Evolutionary conservation across 177 flowering plant species (phyloP).

Genomic region (Vitis hybrid): DNA sequence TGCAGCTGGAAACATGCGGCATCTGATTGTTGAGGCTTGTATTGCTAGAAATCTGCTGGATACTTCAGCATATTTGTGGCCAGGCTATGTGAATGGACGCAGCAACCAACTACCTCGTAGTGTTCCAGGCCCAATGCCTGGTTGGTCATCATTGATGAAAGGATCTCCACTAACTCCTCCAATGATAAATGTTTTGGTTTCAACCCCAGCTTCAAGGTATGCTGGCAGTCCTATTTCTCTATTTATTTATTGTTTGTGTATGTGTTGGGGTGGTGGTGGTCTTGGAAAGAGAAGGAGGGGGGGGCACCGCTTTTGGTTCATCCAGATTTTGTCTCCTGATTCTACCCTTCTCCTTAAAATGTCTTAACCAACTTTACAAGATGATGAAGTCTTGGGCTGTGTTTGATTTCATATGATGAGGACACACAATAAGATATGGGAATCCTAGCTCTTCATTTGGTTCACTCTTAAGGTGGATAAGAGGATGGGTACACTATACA

Average conservation of each 20-base stretch:
- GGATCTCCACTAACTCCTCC: slow-evolving; percentile 63
- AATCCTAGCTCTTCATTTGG: no score
- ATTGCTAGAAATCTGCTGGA: slow-evolving; percentile 63
- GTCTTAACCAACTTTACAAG: no score
- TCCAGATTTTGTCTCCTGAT: no score
- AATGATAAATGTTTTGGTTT: slow-evolving; percentile 42
- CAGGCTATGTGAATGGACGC: slow-evolving; percentile 57
- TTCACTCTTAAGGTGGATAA: no score
- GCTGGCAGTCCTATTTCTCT: slow-evolving; percentile 1
- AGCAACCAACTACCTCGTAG: slow-evolving; percentile 44
- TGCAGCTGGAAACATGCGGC: slow-evolving; percentile 66
- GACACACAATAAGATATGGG: no score
- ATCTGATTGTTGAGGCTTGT: slow-evolving; percentile 75
- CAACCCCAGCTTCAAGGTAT: slow-evolving; percentile 72
- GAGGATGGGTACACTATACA: no score
- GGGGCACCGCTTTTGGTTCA: no score
- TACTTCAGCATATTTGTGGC: slow-evolving; percentile 69
- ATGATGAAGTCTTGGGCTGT: no score
- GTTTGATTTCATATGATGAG: no score
- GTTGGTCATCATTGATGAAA: slow-evolving; percentile 68
- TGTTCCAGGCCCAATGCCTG: slow-evolving; percentile 39
- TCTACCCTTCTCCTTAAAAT: no score
- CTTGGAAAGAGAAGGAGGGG: background rate
- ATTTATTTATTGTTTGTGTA: background rate
- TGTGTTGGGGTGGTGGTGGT: background rate